A percentile compares a stretch with the other conserved stretches of the same genome.
phyloP scores from a whole-genome alignment of 2,329 filamentous ascomycete genomes.

The Aspergillus glaucus region DNA sequence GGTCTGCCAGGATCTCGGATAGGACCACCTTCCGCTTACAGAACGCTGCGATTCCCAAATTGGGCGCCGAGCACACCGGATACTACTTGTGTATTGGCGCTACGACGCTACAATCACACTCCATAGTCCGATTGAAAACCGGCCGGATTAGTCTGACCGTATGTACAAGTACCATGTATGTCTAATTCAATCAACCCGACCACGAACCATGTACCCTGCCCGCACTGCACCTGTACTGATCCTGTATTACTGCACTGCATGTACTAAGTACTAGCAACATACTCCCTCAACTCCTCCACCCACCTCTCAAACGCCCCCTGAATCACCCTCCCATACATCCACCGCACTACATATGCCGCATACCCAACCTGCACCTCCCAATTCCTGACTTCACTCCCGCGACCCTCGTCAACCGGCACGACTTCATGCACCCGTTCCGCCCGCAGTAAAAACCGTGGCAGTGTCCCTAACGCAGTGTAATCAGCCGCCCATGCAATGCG shows the following conservation, averaged over 20 bases:
- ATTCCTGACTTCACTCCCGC: constrained; percentile 30
- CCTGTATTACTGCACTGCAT: no score
- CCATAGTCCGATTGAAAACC: no score
- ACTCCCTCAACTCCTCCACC: constrained; percentile 37
- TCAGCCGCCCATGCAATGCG: constrained; percentile 26
- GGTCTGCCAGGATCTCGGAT: no score
- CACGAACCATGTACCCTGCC: background rate
- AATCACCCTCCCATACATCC: constrained; percentile 36
- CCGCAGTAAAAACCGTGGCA: constrained; percentile 30
- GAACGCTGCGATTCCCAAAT: no score
- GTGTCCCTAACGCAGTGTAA: constrained; percentile 22
- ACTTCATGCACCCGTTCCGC: constrained; percentile 46
- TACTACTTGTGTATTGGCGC: no score
- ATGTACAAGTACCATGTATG: no score
- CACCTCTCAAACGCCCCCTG: constrained; percentile 35
- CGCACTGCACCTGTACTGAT: no score
- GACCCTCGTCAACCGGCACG: constrained; percentile 17
- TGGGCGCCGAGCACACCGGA: no score
- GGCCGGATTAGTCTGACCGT: no score
- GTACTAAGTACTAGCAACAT: constrained; percentile 23
- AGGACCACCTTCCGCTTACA: no score
- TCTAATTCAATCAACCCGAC: no score
- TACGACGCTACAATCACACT: no score
- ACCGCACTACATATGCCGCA: constrained; percentile 36
- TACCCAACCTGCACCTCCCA: constrained; percentile 43